phyloP scores from a whole-genome alignment of 2,329 filamentous ascomycete genomes.

The Aspergillus fischeri region DNA sequence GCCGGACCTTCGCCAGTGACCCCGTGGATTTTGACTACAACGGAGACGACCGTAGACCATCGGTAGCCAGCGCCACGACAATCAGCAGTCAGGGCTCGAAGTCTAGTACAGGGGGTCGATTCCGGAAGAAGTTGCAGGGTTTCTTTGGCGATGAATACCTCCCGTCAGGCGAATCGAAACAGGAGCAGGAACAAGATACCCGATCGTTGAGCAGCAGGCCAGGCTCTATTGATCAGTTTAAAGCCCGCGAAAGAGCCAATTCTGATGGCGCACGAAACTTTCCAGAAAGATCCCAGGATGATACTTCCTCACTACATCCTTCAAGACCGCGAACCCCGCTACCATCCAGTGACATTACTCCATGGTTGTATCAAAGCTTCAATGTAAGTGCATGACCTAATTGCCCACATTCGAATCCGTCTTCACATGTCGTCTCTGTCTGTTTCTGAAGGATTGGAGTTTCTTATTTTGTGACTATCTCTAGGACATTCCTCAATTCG shows the following conservation, averaged over 20 bases:
- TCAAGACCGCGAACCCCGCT: slow-evolving; percentile 80
- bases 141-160: slow-evolving; percentile 91
- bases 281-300: slow-evolving; percentile 38
- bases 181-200: slow-evolving; percentile 70
- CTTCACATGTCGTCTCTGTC: not conserved
- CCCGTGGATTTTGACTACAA: slow-evolving; percentile 59
- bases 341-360: slow-evolving; percentile 87
- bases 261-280: slow-evolving; percentile 68
- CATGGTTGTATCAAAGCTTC: slow-evolving; percentile 91
- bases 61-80: slow-evolving; percentile 80
- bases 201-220: slow-evolving; percentile 28
- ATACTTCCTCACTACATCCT: slow-evolving; percentile 66
- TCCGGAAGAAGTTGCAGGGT: slow-evolving; percentile 76
- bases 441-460: not conserved
- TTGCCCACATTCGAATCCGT: not conserved
- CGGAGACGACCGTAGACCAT: slow-evolving; percentile 75
- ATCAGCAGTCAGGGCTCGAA: slow-evolving; percentile 83
- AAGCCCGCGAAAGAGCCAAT: slow-evolving; percentile 72
- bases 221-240: slow-evolving; percentile 46
- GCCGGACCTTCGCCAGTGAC: slow-evolving; percentile 53
- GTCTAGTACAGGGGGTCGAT: slow-evolving; percentile 63
- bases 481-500: slow-evolving; percentile 71
- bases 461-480: not conserved
- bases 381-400: slow-evolving; percentile 53
- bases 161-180: slow-evolving; percentile 51